phyloP scores from a whole-genome alignment of 176 grass and related monocot genomes.

The Eragrostis curvula region DNA sequence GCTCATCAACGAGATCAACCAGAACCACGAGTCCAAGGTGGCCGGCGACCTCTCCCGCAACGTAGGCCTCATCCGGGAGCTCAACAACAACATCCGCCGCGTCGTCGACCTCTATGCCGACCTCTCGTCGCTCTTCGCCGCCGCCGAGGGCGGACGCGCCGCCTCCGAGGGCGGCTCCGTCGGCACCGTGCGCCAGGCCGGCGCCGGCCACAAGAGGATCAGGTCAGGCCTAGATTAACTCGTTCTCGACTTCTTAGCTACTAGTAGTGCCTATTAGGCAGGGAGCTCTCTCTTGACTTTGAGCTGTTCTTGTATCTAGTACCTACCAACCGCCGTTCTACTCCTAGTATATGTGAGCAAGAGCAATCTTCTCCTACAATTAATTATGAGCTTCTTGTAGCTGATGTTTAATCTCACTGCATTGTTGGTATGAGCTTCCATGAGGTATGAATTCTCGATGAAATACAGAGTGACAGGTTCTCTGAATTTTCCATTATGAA shows the following conservation, averaged over 20 bases:
- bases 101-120: conserved; percentile 86
- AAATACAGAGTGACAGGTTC: conserved; percentile 29
- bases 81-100: conserved; percentile 92
- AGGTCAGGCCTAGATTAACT: conserved; percentile 52
- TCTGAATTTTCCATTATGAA: not conserved
- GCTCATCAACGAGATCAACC: conserved; percentile 85
- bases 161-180: conserved; percentile 54
- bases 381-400: conserved; percentile 19
- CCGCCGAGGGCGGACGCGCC: conserved; percentile 43
- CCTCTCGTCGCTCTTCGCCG: conserved; percentile 68
- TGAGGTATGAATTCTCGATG: conserved; percentile 21
- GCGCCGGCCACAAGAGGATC: conserved; percentile 65
- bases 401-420: conserved; percentile 6
- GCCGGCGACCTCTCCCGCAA: conserved; percentile 73
- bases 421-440: conserved; percentile 15
- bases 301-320: conserved; percentile 40
- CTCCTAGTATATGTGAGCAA: conserved; percentile 30
- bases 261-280: not conserved
- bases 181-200: conserved; percentile 44
- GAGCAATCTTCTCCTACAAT: conserved; percentile 22
- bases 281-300: not conserved
- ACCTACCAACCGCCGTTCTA: not conserved
- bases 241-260: not conserved
- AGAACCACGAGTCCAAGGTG: conserved; percentile 85
- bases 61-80: conserved; percentile 79